phyloP scores from a whole-genome alignment of 495 filamentous ascomycete genomes.

The Aspergillus campestris region DNA sequence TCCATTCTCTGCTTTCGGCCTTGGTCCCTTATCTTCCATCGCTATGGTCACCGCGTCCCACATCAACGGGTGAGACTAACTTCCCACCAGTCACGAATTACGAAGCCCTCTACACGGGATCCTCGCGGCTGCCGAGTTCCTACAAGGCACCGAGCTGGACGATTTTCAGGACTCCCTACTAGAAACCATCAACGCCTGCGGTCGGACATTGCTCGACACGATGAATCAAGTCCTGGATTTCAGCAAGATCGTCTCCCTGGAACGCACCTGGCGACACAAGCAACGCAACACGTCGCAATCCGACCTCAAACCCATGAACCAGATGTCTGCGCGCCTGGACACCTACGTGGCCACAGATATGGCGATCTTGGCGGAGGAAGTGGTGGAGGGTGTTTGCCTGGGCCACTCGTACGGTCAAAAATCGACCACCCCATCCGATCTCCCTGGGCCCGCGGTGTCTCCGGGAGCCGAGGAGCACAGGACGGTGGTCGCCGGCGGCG shows the following conservation, averaged over 20 bases:
- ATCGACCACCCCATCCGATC: slow-evolving; percentile 19
- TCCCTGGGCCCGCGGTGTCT: slow-evolving; percentile 15
- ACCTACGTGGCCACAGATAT: slow-evolving; percentile 38
- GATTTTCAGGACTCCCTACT: slow-evolving; percentile 57
- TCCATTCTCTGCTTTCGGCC: no score
- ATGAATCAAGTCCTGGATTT: slow-evolving; percentile 72
- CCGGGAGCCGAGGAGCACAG: slow-evolving; percentile 1
- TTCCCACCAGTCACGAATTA: slow-evolving; percentile 55
- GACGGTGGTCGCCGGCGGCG: no score
- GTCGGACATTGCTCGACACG: slow-evolving; percentile 67
- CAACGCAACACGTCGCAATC: slow-evolving; percentile 19
- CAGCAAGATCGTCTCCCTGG: slow-evolving; percentile 56
- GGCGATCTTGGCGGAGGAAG: slow-evolving; percentile 38
- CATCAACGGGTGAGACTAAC: no score
- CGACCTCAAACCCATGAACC: slow-evolving; percentile 25
- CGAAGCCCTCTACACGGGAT: slow-evolving; percentile 72
- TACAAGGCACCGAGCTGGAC: slow-evolving; percentile 37
- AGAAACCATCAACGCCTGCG: slow-evolving; percentile 66
- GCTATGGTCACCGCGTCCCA: no score
- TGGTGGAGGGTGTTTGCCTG: slow-evolving; percentile 44
- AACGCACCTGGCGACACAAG: slow-evolving; percentile 36
- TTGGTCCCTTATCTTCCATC: no score
- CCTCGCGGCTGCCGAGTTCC: slow-evolving; percentile 61
- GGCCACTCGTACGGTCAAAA: slow-evolving; percentile 39
- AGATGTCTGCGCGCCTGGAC: slow-evolving; percentile 33